Percentiles rank a stretch among this genome's conserved stretches.
Evolutionary conservation across 306 rosid species (phyloP).

Genomic region (Rosa lucieae): DNA sequence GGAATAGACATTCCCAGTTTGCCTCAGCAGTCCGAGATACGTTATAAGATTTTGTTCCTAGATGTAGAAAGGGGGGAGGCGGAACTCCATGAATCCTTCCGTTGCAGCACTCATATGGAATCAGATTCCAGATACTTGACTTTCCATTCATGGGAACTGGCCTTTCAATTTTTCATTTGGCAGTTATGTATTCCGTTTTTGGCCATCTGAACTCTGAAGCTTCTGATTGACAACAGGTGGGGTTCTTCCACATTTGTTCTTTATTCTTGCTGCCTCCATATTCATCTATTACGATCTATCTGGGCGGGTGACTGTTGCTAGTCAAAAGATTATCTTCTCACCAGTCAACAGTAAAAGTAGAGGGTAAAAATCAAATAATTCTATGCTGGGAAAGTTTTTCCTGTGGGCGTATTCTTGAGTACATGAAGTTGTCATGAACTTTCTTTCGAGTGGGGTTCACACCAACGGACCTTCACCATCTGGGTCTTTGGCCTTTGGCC

Average conservation of each 20-base stretch:
- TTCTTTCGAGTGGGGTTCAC: background rate
- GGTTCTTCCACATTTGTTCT: conserved; percentile 10
- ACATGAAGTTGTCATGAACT: background rate
- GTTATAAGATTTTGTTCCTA: conserved; percentile 31
- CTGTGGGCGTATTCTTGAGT: background rate
- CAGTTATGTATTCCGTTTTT: background rate
- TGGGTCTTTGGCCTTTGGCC: background rate
- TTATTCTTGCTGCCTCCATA: background rate
- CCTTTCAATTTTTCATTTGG: background rate
- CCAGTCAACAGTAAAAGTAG: background rate
- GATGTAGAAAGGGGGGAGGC: background rate
- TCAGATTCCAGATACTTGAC: conserved; percentile 28
- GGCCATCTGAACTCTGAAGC: background rate
- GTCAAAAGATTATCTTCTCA: background rate
- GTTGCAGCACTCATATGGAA: conserved; percentile 33
- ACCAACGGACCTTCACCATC: background rate
- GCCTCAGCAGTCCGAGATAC: conserved; percentile 12
- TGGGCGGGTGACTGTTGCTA: conserved; percentile 1
- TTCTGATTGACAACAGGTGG: background rate
- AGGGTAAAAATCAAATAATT: background rate
- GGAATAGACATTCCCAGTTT: background rate
- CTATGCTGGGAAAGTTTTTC: background rate
- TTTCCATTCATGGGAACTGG: background rate
- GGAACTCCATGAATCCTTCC: conserved; percentile 9
- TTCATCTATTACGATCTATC: background rate